phyloP scores from a whole-genome alignment of 2,329 filamentous ascomycete genomes.

The Aspergillus sp. region DNA sequence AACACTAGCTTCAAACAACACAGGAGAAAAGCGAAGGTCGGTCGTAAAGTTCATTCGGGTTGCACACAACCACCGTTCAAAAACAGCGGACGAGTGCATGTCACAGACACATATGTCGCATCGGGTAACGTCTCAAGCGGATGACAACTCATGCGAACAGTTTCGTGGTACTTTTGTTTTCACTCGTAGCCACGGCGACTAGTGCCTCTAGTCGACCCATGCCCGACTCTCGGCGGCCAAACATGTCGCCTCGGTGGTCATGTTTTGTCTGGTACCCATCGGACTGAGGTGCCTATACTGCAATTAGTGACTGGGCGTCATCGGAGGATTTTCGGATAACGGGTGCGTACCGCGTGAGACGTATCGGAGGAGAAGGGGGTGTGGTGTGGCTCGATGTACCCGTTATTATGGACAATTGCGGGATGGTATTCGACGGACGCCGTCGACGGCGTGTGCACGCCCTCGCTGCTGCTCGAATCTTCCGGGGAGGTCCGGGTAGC shows the following conservation, averaged over 20 bases:
- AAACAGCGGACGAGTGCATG: not conserved
- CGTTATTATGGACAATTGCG: constrained; percentile 49
- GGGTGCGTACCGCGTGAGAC: constrained; percentile 41
- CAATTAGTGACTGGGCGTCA: constrained; percentile 28
- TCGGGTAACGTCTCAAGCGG: not conserved
- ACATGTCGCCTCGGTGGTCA: constrained; percentile 28
- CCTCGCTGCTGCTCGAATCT: constrained; percentile 50
- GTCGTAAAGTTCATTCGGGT: not conserved
- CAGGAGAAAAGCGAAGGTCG: constrained; percentile 4
- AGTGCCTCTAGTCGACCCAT: constrained; percentile 52
- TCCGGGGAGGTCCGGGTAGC: constrained; percentile 45
- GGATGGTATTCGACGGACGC: constrained; percentile 49
- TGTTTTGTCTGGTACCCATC: constrained; percentile 29
- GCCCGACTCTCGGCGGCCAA: constrained; percentile 31
- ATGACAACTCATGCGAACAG: constrained; percentile 25
- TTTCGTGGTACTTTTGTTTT: constrained; percentile 38
- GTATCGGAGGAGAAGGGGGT: constrained; percentile 34
- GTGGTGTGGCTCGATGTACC: constrained; percentile 46
- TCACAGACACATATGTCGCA: not conserved
- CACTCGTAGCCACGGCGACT: constrained; percentile 51
- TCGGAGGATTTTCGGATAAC: constrained; percentile 22
- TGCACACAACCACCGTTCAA: no score
- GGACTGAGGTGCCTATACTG: constrained; percentile 31
- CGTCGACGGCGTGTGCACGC: constrained; percentile 48
- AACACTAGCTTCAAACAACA: constrained; percentile 12